These are phyloP conservation scores for Lasiodiplodia gonubiensis DNA, from an alignment of 2,329 filamentous ascomycete genomes.

Conservation along the genomic window DNA sequence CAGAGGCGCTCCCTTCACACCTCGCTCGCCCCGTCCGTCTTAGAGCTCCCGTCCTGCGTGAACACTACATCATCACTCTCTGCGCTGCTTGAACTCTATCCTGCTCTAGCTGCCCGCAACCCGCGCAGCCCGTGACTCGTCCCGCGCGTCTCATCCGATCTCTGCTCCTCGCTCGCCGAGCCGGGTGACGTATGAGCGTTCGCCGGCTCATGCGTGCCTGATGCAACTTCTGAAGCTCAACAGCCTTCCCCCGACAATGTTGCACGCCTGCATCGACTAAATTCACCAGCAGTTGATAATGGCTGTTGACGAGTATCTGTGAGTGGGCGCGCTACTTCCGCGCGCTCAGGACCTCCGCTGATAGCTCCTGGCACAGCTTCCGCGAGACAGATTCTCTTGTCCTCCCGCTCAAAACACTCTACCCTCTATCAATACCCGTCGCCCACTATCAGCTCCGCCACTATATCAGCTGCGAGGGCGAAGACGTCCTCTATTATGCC, in stretches of 20 bases:
- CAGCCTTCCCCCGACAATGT: conserved; percentile 34
- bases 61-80: conserved; percentile 13
- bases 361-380: conserved; percentile 43
- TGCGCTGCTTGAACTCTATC: not conserved
- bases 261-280: conserved; percentile 33
- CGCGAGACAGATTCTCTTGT: conserved; percentile 55
- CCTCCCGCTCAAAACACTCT: conserved; percentile 52
- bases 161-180: conserved; percentile 14
- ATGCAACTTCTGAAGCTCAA: conserved; percentile 20
- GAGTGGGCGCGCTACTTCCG: conserved; percentile 27
- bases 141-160: conserved; percentile 1
- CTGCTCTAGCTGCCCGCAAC: not conserved
- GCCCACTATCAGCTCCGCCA: conserved; percentile 87
- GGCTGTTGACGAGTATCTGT: conserved; percentile 48
- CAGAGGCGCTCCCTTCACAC: conserved; percentile 16
- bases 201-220: conserved; percentile 23
- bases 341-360: conserved; percentile 31
- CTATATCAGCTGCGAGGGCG: conserved; percentile 80
- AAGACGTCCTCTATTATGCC: conserved; percentile 83
- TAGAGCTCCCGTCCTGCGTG: conserved; percentile 6
- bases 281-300: conserved; percentile 39
- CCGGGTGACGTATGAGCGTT: conserved; percentile 28
- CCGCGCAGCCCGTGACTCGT: conserved; percentile 3
- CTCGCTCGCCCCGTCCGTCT: conserved; percentile 1
- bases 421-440: conserved; percentile 55